These are phyloP conservation scores for Aspergillus sp. DNA, from an alignment of 2,329 filamentous ascomycete species.

Conservation along the genomic window DNA sequence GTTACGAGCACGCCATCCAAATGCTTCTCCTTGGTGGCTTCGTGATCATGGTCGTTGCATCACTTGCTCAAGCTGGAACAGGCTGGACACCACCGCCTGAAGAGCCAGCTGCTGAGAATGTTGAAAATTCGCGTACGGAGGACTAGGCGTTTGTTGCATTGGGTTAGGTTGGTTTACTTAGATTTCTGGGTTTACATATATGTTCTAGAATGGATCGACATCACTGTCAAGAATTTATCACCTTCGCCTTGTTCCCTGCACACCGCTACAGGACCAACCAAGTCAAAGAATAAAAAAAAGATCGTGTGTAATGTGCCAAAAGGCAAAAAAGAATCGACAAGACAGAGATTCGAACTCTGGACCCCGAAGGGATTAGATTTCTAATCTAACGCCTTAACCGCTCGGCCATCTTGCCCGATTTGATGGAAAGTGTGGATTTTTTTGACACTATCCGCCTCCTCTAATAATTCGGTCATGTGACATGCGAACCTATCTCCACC, in stretches of 20 bases:
- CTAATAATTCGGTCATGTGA: background rate
- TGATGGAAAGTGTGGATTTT: background rate
- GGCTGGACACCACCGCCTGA: constrained; percentile 48
- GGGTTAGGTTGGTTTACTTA: background rate
- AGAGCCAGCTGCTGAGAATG: background rate
- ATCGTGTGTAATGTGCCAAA: background rate
- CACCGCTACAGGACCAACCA: background rate
- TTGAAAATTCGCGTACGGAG: background rate
- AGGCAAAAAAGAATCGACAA: constrained; percentile 8
- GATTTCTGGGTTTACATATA: no score
- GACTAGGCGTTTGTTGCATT: background rate
- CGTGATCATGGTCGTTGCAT: constrained; percentile 49
- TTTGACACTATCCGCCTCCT: background rate
- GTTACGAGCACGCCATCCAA: constrained; percentile 56
- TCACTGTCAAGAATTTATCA: no score
- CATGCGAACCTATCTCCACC: background rate
- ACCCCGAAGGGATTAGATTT: constrained; percentile 15
- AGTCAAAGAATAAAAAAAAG: background rate
- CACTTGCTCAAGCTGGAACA: constrained; percentile 57
- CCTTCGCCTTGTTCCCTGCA: background rate
- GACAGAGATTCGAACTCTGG: constrained; percentile 18
- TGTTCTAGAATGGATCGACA: no score
- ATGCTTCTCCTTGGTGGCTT: constrained; percentile 55
- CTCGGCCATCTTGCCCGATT: constrained; percentile 6
- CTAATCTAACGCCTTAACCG: constrained; percentile 17